A percentile compares a stretch with the other conserved stretches of the same genome.
phyloP scores from a whole-genome alignment of 179 eudicot genomes.

The Beta lomatogona region DNA sequence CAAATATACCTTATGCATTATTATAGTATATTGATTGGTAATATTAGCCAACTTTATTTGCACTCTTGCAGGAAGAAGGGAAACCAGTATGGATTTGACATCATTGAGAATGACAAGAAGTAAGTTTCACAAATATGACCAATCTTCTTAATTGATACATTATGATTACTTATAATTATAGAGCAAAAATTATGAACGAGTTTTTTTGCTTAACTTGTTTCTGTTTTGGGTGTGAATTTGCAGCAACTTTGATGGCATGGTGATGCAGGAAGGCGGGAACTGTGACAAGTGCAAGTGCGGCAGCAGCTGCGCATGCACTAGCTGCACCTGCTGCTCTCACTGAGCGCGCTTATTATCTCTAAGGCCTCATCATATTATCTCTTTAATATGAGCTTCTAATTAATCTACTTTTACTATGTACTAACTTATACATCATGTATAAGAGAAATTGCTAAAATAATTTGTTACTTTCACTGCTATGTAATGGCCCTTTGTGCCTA shows the following conservation, averaged over 20 bases:
- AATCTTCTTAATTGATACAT: neutral
- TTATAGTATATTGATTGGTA: neutral
- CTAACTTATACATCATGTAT: neutral
- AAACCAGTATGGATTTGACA: constrained; percentile 23
- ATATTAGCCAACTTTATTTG: neutral
- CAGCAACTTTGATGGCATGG: constrained; percentile 37
- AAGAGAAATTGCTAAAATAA: constrained; percentile 21
- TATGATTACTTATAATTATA: neutral
- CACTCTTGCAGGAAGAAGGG: constrained; percentile 33
- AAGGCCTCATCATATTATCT: neutral
- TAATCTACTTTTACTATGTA: neutral
- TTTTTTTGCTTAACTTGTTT: neutral
- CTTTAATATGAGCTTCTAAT: neutral
- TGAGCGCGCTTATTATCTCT: neutral
- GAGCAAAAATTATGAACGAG: neutral
- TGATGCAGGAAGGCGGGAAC: constrained; percentile 40
- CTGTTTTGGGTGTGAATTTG: constrained; percentile 3
- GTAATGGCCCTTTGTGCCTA: constrained; percentile 18
- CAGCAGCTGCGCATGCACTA: constrained; percentile 47
- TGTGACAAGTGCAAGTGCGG: constrained; percentile 67
- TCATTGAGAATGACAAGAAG: neutral
- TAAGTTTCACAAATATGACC: neutral
- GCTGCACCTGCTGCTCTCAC: constrained; percentile 55
- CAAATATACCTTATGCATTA: no score
- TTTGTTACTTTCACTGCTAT: constrained; percentile 7